Base-by-base conservation (phyloP, 148 eudicot genomes). In the Camellia sinensis region DNA sequence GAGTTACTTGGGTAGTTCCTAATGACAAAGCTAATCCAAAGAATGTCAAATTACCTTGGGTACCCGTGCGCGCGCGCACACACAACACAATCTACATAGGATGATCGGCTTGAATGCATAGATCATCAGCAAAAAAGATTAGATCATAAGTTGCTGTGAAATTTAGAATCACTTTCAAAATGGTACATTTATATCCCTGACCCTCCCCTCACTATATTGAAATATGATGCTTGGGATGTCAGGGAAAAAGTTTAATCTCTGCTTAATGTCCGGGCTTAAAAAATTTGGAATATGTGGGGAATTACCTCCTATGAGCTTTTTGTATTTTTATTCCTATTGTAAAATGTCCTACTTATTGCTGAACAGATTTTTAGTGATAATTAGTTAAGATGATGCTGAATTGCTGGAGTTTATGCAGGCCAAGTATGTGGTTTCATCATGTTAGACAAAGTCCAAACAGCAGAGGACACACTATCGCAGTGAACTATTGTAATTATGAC, bases 341-440 rank as follows among this genome's bases (percentile, higher is more conserved):
- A 73, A 6, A 69, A 44, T 8, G 54, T 44, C 53, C 73, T 15
- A 68, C 53, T 69, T 45, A 53, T 69, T 18, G 18, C 13, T 69
- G 11, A 45, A 17, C 13, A 7, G 22, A 45, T 69, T 18, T 11
- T 45, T 69, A 3, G 54, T 48, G 53, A 44, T 45, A 3, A 19
- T 69, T 69, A 53, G 57, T 53, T 11, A 29, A 8, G 10, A 21
- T 79, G 62, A 71, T 73, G 41, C 71, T 56, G 19, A 41, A 40
- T 74, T 73, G 4, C 6, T 77, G 80, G 71, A 64, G 11, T 62
- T 83, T 80, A 59, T 87, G 89, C 94, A 96, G 99, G 95, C 99
- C 99, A 13, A 93, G 95, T 80, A 96, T 96, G 98, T 96, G 99
- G 99, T 93, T 92, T 86, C 99, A 96, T 88, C 91, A 96, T 74